Base-by-base conservation (phyloP, 805 yeast species). In the Candida dajiaensis region DNA sequence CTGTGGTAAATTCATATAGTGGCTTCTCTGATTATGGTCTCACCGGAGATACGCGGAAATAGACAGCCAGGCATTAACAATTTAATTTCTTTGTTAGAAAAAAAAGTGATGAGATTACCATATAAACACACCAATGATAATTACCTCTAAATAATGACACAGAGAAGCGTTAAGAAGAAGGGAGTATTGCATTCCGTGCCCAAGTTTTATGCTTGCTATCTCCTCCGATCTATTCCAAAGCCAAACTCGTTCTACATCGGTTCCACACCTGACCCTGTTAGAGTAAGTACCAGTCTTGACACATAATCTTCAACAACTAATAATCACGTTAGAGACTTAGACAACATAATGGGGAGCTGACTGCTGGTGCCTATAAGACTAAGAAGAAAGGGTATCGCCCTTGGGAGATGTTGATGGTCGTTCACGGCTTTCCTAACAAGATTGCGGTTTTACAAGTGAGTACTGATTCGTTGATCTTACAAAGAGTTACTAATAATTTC, bases 291-390 rank as follows among this genome's bases (percentile, higher is more conserved):
- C 28, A 8, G 3, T 9, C 11, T 8, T 18, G 10, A 28, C 28
- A 12, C 4, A 3, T 11, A n/a, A 20, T 15, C 11, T 22, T 38
- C 29, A n/a, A 13, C n/a, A 42, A 38, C 49, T 45, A 44, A 47
- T 45, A 18, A 7, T n/a, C 10, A 3, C 56, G 76, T 52, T 45
- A 55, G 56, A 63, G 96, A 42, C 68, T 88, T 3, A 61, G 89
- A 36, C 96, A 87, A 55, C 96, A 87, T 59, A 87, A 87, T 65
- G 95, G 96, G 3, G 78, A 74, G 3, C 58, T 83, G 13, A 63
- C 60, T 3, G 86, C 86, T 1, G 94, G 95, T 3, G 95, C 95
- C 0, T 80, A 69, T 56, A 62, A 78, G 40, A 87, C 96, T 0
- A 80, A 73, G 52, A 65, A 69, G 42, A 61, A 62, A 15, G 81